Evolutionary conservation across 106 monocot genomes (phyloP), one percentile per base, ranked within the genome.

Genomic region (Ottelia alismoides): DNA sequence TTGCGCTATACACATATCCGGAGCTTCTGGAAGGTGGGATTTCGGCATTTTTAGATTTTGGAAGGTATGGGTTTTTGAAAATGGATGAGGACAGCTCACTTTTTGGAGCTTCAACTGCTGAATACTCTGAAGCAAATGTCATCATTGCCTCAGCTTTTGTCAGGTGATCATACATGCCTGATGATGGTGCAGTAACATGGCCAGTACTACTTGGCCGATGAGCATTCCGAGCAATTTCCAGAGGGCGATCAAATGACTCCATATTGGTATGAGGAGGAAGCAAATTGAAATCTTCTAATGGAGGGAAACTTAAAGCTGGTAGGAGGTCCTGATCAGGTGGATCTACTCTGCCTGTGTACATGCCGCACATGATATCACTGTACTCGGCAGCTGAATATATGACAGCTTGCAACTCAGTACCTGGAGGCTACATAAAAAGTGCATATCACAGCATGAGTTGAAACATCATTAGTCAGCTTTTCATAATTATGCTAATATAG

Each of bases 71-170:
- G 45, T 49, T 82, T 74, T 65, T 77, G 49, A 96, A 85, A 63
- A 79, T 71, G 32, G 85, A 63, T 6, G 52, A 51, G 28, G 68
- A 52, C 20, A 67, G 46, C 64, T 85, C 88, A 55, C 29, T 67
- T 28, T 45, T 23, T 55, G 76, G 58, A 10, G 62, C 61, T n/a
- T 96, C 84, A 55, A 96, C 68, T 23, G 94, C 81, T 49, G 94
- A 81, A 79, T 85, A 96, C 53, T 89, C 94, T 2, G 88, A 78
- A 49, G 88, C 81, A 76, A 85, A 85, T 57, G 82, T 76, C 65
- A 96, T 65, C 58, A 76, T 61, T 24, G 94, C 88, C 72, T 96
- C 94, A 53, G 78, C 81, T 72, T 85, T 89, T 40, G 65, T 73
- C 47, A 89, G 62, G 53, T 78, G 49, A 63, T 76, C 74, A 76